Base-by-base conservation (phyloP, 1,139 yeast genomes). In the Eremothecium coryli region DNA sequence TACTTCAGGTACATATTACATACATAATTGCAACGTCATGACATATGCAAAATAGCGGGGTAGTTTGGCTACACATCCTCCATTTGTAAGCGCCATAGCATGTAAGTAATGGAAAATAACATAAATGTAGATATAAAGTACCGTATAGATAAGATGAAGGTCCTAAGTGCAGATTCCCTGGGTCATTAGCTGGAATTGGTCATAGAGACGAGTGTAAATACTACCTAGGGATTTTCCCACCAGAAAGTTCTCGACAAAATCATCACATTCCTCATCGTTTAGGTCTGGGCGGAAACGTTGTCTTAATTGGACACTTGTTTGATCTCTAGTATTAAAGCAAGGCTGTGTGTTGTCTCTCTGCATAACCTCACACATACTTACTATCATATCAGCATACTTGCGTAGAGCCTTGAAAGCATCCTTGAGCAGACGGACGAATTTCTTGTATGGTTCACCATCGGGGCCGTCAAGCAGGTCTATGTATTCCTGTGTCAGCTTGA, bases 161-260 rank as follows among this genome's bases (percentile, higher is more conserved):
- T n/a, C n/a, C 22, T 38, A 76, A 50, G 80, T 78, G 56, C 84
- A 86, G 18, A 88, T 90, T 27, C 98, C 98, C 59, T 90, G 98
- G 0, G 97, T 86, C 33, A 86, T 62, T 58, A 90, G 63, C 61
- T 90, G 98, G 62, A 82, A 90, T 57, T 88, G 97, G 56, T 90
- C 98, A 53, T 90, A 90, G 26, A 90, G 64, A 45, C 96, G 67
- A 0, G 98, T 90, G 59, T 86, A 90, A 45, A 84, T 70, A 50
- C 90, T 82, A n/a, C 94, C 93, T 37, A 80, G 49, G 50, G 95
- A 82, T 58, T 80, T 86, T 21, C 73, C 82, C 20, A 90, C 79
- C 44, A 90, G 63, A 7, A 66, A 61, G 38, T 62, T 72, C 38
- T 85, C 97, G 8, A 88, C 95, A 57, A 78, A 88, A 1, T 61